Base-by-base conservation (phyloP, 371 early-diverging fungal genomes). In the Mortierella sp. region DNA sequence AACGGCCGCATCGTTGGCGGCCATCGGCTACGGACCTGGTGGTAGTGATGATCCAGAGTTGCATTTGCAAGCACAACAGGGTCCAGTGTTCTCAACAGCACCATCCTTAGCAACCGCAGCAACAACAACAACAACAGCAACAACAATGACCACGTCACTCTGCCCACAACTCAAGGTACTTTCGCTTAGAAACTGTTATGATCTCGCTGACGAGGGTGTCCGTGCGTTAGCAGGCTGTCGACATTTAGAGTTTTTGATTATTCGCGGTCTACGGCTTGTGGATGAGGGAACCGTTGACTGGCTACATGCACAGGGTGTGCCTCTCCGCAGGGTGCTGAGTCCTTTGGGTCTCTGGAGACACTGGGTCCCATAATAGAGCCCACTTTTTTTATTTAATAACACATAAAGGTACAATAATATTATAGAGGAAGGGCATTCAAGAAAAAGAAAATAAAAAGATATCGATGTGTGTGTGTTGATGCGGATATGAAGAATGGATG, bases 281-380 rank as follows among this genome's bases (percentile, higher is more conserved):
- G 12, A 58, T 34, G 78, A 76, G 4, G 55, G 60, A 8, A 70
- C 70, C 0, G 15, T 58, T 0, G 66, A 70, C 19, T 76, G 78
- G 78, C 24, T 76, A 31, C 78, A 76, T 48, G 56, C 57, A 0
- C 65, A 76, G 15, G 78, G 78, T 2, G 78, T 76, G 7, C 78
- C 78, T 4, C 50, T 76, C 6, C 61, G 78, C 9, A 64, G 41
- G 26, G 60, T 44, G 2, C 31, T 76, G 4, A 57, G 62, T 61
- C 78, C 78, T 1, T 47, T 76, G 0, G 78, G 78, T 15, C 60
- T 53, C 6, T 76, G 78, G 78, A 49, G 70, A 12, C 44, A 76
- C 50, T 76, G 75, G 75, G 47, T 54, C 19, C 23, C 19, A 44
- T 21, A n/a, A n/a, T n/a, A n/a, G n/a, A n/a, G n/a, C n/a, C n/a